Conservation (phyloP, 108 stramenopile species). For the Nannochloropsis gaditana region DNA sequence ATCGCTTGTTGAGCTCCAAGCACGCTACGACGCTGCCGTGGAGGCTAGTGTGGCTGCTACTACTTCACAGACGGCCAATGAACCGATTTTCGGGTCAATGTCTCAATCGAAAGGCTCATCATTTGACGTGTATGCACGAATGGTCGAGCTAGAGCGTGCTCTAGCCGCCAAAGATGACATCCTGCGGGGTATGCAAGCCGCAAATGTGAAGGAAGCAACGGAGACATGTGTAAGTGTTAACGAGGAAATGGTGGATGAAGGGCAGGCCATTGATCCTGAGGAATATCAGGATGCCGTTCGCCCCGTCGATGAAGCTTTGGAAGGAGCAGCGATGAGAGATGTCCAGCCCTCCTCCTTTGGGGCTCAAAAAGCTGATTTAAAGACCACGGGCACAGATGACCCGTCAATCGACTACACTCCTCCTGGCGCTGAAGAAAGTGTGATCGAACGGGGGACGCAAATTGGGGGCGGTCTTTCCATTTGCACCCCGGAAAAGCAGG, state of each 20-base stretch:
- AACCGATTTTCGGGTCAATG: not conserved
- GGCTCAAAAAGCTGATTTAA: not conserved
- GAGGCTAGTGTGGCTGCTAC: not conserved
- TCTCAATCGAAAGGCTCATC: not conserved
- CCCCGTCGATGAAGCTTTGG: not conserved
- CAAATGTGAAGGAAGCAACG: not conserved
- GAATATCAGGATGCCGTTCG: not conserved
- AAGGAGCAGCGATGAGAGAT: not conserved
- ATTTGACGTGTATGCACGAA: not conserved
- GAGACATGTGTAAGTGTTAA: not conserved
- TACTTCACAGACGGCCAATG: not conserved
- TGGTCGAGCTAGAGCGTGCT: not conserved
- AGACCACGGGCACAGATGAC: not conserved
- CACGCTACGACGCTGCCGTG: not conserved
- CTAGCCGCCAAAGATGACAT: not conserved
- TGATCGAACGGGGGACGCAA: not conserved
- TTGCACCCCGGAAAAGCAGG: not conserved
- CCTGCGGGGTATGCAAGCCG: not conserved
- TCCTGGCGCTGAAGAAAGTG: not conserved
- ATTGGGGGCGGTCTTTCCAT: not conserved
- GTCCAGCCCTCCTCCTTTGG: not conserved
- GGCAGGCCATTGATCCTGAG: not conserved
- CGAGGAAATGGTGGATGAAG: not conserved
- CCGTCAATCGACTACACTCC: too few relatives aligned
- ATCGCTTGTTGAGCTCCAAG: conserved; percentile 7